Conservation (phyloP, 495 filamentous ascomycete species). For the Annulohypoxylon stygium region DNA sequence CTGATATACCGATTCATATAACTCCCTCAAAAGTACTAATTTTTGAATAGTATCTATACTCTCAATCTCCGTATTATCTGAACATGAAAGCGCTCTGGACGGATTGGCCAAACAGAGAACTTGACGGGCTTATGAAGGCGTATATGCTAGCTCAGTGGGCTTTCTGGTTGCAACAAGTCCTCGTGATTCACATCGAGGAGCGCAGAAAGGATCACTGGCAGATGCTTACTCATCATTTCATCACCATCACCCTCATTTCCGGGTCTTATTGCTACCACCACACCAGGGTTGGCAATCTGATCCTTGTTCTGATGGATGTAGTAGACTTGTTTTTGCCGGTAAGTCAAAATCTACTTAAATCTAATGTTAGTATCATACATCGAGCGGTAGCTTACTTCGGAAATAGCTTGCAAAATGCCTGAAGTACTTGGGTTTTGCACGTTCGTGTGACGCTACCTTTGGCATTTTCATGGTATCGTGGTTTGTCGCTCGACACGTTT, state of each 20-base stretch:
- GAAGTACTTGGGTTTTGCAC: conserved; percentile 84
- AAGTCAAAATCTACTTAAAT: conserved; percentile 52
- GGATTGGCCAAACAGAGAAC: conserved; percentile 80
- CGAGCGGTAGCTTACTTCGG: conserved; percentile 36
- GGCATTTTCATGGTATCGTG: conserved; percentile 88
- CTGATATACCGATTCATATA: neutral
- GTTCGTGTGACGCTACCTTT: conserved; percentile 84
- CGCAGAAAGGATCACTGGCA: conserved; percentile 93
- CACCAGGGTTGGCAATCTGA: conserved; percentile 87
- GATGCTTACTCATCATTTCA: conserved; percentile 95
- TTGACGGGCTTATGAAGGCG: conserved; percentile 81
- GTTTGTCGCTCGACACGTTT: conserved; percentile 84
- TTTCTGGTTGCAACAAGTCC: conserved; percentile 94
- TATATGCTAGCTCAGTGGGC: conserved; percentile 93
- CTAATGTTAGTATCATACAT: neutral
- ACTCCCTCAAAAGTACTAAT: conserved; percentile 41
- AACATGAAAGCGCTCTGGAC: conserved; percentile 85
- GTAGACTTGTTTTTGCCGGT: conserved; percentile 91
- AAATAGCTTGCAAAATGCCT: conserved; percentile 89
- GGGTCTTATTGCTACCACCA: conserved; percentile 85
- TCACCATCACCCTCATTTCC: conserved; percentile 84
- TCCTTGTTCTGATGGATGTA: conserved; percentile 93
- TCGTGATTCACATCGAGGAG: conserved; percentile 95
- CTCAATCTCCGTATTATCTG: conserved; percentile 80
- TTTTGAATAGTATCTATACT: conserved; percentile 78